Conservation (phyloP, 352 stramenopile genomes). For the Phytopythium montanum region DNA sequence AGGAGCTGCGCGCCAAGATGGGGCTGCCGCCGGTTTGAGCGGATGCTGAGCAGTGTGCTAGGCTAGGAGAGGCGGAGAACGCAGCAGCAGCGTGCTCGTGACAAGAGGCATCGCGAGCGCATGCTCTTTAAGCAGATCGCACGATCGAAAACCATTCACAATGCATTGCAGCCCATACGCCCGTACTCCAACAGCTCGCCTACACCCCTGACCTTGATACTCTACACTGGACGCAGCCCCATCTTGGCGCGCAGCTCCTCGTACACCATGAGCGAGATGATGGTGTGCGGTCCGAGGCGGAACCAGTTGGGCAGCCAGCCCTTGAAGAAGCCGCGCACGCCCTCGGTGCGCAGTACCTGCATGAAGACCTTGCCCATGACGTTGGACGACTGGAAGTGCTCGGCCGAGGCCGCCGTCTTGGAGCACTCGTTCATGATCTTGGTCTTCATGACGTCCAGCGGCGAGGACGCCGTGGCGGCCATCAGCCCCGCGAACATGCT, state of each 20-base stretch:
- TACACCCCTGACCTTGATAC: too few species aligned
- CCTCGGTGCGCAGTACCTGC: conserved; percentile 46
- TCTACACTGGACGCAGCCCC: conserved; percentile 53
- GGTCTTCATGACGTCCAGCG: conserved; percentile 82
- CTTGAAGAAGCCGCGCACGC: conserved; percentile 70
- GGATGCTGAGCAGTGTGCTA: too few species aligned
- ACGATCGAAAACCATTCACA: too few species aligned
- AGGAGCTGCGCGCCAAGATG: conserved; percentile 43
- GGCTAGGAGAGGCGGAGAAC: background rate
- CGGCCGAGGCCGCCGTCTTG: conserved; percentile 18
- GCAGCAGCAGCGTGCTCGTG: background rate
- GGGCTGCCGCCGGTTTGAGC: conserved; percentile 40
- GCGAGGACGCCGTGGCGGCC: conserved; percentile 61
- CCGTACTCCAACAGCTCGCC: too few species aligned
- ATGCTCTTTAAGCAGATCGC: background rate
- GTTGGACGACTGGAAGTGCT: conserved; percentile 11
- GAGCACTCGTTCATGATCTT: conserved; percentile 63
- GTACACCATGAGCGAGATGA: conserved; percentile 77
- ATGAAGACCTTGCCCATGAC: conserved; percentile 54
- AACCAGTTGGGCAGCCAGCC: conserved; percentile 77
- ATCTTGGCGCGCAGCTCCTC: conserved; percentile 53
- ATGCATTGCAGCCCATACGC: too few species aligned
- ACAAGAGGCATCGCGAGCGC: background rate
- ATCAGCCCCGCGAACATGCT: conserved; percentile 76
- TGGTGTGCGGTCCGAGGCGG: conserved; percentile 65